phyloP scores from a whole-genome alignment of 306 rosid species.

The Vigna reflexopilosa region DNA sequence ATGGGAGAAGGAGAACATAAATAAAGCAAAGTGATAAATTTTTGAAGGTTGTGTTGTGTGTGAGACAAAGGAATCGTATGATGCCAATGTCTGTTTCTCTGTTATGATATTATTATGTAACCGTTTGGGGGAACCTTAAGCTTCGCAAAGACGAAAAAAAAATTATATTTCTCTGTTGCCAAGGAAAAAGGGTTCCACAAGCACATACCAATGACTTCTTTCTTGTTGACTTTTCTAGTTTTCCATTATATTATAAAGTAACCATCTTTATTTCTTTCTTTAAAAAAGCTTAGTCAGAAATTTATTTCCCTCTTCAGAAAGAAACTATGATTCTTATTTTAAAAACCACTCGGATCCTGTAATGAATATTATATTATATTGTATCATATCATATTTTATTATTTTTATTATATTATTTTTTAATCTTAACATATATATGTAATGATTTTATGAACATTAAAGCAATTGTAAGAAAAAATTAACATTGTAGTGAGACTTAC shows the following conservation, averaged over 20 bases:
- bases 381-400: too few species aligned
- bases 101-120: constrained; percentile 52
- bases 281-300: not conserved
- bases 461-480: not conserved
- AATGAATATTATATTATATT: not conserved
- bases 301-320: constrained; percentile 5
- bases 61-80: constrained; percentile 45
- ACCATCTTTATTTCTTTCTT: not conserved
- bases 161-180: not conserved
- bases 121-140: constrained; percentile 52
- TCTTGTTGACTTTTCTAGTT: constrained; percentile 57
- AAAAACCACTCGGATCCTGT: not conserved
- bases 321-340: not conserved
- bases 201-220: constrained; percentile 46
- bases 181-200: constrained; percentile 43
- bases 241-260: not conserved
- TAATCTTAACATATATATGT: not conserved
- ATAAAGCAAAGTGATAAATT: constrained; percentile 3
- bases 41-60: constrained; percentile 27
- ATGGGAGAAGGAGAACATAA: constrained; percentile 44
- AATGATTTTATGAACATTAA: not conserved
- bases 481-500: not conserved
- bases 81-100: constrained; percentile 39
- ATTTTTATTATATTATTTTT: too few species aligned
- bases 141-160: constrained; percentile 27